These are phyloP conservation scores for Tylopilus sp. DNA, from an alignment of 768 basidiomycete genomes.

Conservation along the genomic window DNA sequence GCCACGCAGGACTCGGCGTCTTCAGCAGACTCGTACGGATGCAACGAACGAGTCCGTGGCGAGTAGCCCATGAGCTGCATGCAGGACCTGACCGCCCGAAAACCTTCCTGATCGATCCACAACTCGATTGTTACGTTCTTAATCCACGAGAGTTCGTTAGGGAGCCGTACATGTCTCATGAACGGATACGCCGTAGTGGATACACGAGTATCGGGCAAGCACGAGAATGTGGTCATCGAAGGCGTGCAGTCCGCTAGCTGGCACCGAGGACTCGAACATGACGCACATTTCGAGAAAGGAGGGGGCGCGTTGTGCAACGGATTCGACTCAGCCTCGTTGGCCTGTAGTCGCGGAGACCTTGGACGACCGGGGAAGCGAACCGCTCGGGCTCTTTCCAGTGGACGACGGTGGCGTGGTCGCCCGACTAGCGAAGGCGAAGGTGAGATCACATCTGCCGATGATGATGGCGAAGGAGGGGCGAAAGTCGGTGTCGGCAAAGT, in stretches of 20 bases:
- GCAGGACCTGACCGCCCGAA: slow-evolving; percentile 56
- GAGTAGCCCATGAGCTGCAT: slow-evolving; percentile 59
- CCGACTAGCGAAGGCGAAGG: slow-evolving; percentile 19
- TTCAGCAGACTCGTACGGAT: slow-evolving; percentile 26
- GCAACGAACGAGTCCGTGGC: slow-evolving; percentile 28
- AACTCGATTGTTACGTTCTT: slow-evolving; percentile 53
- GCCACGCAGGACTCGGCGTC: slow-evolving; percentile 32
- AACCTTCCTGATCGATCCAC: slow-evolving; percentile 83
- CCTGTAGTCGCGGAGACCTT: slow-evolving; percentile 23
- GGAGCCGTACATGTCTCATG: slow-evolving; percentile 26
- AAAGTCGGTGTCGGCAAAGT: slow-evolving; percentile 26
- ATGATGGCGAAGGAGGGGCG: slow-evolving; percentile 29
- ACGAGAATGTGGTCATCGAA: slow-evolving; percentile 4
- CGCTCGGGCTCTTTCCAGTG: slow-evolving; percentile 31
- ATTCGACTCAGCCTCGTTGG: slow-evolving; percentile 12
- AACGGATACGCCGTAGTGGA: slow-evolving; percentile 7
- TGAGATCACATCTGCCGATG: slow-evolving; percentile 24
- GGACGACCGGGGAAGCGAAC: slow-evolving; percentile 28
- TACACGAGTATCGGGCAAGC: slow-evolving; percentile 1
- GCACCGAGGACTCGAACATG: slow-evolving; percentile 8
- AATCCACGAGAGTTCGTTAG: slow-evolving; percentile 49
- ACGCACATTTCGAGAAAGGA: neutral
- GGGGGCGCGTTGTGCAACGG: neutral
- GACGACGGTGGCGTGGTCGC: slow-evolving; percentile 26
- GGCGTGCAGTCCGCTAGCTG: slow-evolving; percentile 11